phyloP scores from a whole-genome alignment of 208 protist genomes.

The Wallacemonas sp. region DNA sequence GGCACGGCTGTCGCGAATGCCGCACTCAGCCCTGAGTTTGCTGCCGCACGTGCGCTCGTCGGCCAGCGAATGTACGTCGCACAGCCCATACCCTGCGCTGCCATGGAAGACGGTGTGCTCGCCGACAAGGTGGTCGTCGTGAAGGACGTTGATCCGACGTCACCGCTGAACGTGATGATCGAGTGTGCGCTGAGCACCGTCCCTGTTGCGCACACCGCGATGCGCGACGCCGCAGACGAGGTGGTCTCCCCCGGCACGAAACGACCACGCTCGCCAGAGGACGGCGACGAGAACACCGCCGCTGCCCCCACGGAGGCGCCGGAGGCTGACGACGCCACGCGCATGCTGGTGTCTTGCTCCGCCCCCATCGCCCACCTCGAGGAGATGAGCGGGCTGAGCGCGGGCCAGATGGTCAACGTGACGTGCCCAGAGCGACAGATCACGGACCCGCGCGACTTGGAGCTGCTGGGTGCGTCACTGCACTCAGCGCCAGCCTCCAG shows the following conservation, averaged over 20 bases:
- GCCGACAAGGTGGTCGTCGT: constrained; percentile 76
- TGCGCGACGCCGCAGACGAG: not conserved
- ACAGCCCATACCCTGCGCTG: constrained; percentile 54
- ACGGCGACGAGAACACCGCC: too few species aligned
- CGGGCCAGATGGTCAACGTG: constrained; percentile 69
- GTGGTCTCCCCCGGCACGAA: not conserved
- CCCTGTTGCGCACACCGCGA: not conserved
- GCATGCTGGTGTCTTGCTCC: constrained; percentile 24
- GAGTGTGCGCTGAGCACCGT: constrained; percentile 40
- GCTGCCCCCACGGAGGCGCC: constrained; percentile 22
- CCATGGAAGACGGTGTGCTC: constrained; percentile 20
- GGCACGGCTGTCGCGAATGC: not conserved
- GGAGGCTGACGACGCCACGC: not conserved
- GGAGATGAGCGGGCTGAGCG: constrained; percentile 50
- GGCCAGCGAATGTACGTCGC: constrained; percentile 64
- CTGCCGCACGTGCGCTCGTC: constrained; percentile 41
- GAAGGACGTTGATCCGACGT: constrained; percentile 49
- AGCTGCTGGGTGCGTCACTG: constrained; percentile 43
- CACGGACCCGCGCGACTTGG: constrained; percentile 52
- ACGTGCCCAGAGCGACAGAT: constrained; percentile 60
- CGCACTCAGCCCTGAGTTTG: constrained; percentile 37
- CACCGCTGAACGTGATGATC: constrained; percentile 50
- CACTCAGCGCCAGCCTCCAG: constrained; percentile 14
- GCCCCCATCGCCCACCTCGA: constrained; percentile 60
- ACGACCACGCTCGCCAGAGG: not conserved